Evolutionary conservation across 257 asterid genomes (phyloP), one percentile per base, ranked within the genome.

Genomic region (Catharanthus roseus): DNA sequence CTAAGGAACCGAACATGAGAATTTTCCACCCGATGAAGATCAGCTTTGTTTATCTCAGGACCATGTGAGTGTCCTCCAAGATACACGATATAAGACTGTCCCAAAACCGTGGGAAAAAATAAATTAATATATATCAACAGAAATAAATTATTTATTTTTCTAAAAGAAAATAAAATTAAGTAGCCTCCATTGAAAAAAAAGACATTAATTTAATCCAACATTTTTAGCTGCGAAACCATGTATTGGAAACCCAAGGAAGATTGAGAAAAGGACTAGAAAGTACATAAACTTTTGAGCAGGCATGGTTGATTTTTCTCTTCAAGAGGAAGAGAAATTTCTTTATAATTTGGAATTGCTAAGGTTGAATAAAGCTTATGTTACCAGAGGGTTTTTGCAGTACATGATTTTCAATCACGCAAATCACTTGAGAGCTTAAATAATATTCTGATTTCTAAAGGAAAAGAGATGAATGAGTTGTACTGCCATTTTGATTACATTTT

Each of bases 51-150:
- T 29, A 74, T 76, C 10, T 75, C 78, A 3, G 76, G 68, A 5
- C 97, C 96, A 77, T 87, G 92, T 16, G 90, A 79, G 69, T 93
- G 98, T 29, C 68, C 90, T 80, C 97, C 98, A 91, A 93, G 64
- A 78, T 90, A 87, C 16, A 90, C 97, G 15, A 92, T 61, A 53
- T 86, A 90, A 0, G 92, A 72, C 96, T 92, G 81, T 24, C 49
- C 11, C 34, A 70, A 19, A 26, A 5, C 10, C 24, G 11, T 10
- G 9, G 47, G 47, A 42, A 42, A 42, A 42, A 42, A 42, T 38
- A 8, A 38, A 38, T 38, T 38, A 38, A 38, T 1, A 45, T 3
- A 74, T 42, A 65, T 16, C 1, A 41, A 41, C 10, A 41, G 7
- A 3, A 41, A 41, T 5, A 3, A n/a, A n/a, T n/a, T n/a, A n/a